Percentiles rank a stretch among this genome's conserved stretches.
These are phyloP conservation scores for Macrotyloma uniflorum DNA, from an alignment of 306 rosid species.

Conservation along the genomic window DNA sequence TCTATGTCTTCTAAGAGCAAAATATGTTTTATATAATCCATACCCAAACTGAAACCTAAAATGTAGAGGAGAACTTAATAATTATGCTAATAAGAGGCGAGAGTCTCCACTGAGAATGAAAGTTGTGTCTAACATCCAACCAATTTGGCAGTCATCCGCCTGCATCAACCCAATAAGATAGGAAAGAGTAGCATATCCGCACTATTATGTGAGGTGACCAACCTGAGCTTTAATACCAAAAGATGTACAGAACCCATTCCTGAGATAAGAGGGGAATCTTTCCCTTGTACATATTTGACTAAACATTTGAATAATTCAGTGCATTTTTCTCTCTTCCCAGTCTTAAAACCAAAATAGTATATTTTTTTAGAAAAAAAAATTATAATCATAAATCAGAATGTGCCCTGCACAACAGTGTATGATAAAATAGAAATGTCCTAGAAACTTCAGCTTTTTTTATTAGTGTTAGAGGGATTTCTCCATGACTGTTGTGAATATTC, in stretches of 20 bases:
- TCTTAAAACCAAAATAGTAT: not conserved
- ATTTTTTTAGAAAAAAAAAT: not conserved
- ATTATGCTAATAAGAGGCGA: not conserved
- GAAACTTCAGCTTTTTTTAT: slow-evolving; percentile 20
- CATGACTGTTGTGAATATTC: slow-evolving; percentile 39
- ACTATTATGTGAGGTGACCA: no score
- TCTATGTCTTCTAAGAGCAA: not conserved
- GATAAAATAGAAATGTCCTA: slow-evolving; percentile 4
- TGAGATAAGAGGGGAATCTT: not conserved
- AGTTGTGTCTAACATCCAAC: not conserved
- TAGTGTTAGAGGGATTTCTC: slow-evolving; percentile 34
- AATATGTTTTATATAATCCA: slow-evolving; percentile 4
- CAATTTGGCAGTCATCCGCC: not conserved
- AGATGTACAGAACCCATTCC: not conserved
- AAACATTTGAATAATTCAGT: not conserved
- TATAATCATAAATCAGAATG: not conserved
- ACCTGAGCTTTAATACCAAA: no score
- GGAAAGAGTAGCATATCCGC: slow-evolving; percentile 1
- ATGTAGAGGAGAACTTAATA: no score
- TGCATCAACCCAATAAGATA: not conserved
- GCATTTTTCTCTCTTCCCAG: not conserved
- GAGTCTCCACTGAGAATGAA: not conserved
- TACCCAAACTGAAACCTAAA: slow-evolving; percentile 18
- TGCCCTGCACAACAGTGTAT: not conserved
- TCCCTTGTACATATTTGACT: no score